Base-by-base conservation (phyloP, 441 rosid species). In the Populus hybrid region DNA sequence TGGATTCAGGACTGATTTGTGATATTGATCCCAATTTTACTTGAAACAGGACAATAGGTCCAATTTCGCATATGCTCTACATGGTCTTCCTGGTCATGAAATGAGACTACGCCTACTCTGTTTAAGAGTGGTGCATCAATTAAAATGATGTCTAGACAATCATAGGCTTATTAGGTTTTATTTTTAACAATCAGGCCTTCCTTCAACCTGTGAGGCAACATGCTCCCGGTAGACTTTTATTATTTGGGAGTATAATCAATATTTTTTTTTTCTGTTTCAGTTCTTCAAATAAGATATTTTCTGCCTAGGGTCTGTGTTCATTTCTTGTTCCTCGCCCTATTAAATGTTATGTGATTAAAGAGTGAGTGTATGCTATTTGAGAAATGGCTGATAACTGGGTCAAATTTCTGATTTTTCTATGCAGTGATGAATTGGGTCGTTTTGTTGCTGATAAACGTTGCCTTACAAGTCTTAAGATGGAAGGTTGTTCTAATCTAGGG, bases 371-470 rank as follows among this genome's bases (percentile, higher is more conserved):
- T 28, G 30, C 69, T 54, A 35, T 11, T 28, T 79, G 34, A 6
- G 61, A 54, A 54, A 54, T 54, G 61, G 8, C n/a, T 65, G 40
- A 72, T 75, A 59, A 36, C 10, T 67, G 68, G 34, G n/a, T n/a
- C n/a, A n/a, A n/a, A n/a, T n/a, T n/a, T n/a, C n/a, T n/a, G n/a
- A n/a, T n/a, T n/a, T n/a, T 66, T 26, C n/a, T 77, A 63, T 85
- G 82, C 82, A 93, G 99, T 54, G 94, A 93, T 85, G 99, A 94
- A 82, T 74, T 96, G 75, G 86, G 88, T 82, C 98, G 98, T 66
- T 96, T 94, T 93, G 98, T 96, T 81, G 92, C 98, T 65, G 92
- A 92, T 81, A 94, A 89, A 81, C 92, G 90, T 79, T 92, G 96
- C 83, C 93, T 93, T 21, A 83, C 84, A 75, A 87, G 83, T 82